Percentiles rank a stretch among this genome's conserved stretches.
Evolutionary conservation across 2,329 filamentous ascomycete genomes (phyloP).

Genomic region (Colletotrichum liriopes): DNA sequence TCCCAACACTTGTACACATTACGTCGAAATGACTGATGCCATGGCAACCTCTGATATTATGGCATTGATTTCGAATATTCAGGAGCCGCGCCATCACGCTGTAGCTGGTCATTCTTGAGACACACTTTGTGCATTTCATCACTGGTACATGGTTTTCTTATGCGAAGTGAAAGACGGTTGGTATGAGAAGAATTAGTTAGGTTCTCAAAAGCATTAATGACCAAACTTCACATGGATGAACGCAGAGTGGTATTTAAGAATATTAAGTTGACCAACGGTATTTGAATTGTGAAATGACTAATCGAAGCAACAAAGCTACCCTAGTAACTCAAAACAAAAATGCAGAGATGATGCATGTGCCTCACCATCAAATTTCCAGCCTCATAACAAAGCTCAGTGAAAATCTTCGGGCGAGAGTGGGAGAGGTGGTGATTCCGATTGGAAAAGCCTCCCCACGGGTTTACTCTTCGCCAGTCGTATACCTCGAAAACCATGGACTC

Average conservation of each 20-base stretch:
- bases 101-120: constrained; percentile 1
- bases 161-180: background rate
- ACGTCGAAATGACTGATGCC: constrained; percentile 9
- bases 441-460: constrained; percentile 59
- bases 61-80: constrained; percentile 24
- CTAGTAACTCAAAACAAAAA: background rate
- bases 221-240: background rate
- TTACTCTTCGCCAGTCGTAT: constrained; percentile 94
- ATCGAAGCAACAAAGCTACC: too few relatives aligned
- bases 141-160: background rate
- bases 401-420: constrained; percentile 86
- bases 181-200: constrained; percentile 16
- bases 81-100: background rate
- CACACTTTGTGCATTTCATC: constrained; percentile 17
- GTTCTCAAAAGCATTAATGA: constrained; percentile 16
- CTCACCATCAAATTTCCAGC: constrained; percentile 89
- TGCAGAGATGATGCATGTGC: constrained; percentile 66
- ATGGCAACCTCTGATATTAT: constrained; percentile 12
- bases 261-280: background rate
- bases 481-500: constrained; percentile 85
- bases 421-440: constrained; percentile 64
- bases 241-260: background rate
- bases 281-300: background rate
- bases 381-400: constrained; percentile 75
- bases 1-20: constrained; percentile 24